phyloP scores from a whole-genome alignment of 2,329 filamentous ascomycete species.

The Diatrype stigma region DNA sequence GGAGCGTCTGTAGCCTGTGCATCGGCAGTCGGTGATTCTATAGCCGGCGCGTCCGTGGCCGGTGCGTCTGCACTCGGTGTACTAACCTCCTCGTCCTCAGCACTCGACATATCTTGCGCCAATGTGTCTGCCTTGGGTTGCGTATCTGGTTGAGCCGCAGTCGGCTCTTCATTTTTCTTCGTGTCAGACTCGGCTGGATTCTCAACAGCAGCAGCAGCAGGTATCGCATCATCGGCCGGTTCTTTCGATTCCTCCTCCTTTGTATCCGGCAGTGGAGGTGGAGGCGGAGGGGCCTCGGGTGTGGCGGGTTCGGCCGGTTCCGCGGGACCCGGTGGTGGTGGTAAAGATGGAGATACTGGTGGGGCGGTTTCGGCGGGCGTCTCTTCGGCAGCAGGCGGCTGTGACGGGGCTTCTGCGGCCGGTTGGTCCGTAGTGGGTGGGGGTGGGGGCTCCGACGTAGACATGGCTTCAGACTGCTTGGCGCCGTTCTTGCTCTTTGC shows the following conservation, averaged over 20 bases:
- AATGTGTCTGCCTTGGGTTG: conserved; percentile 4
- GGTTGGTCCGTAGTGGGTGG: neutral
- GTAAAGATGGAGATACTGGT: too few species aligned
- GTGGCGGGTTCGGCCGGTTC: conserved; percentile 2
- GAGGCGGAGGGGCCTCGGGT: neutral
- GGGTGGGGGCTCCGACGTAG: neutral
- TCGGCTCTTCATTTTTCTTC: conserved; percentile 6
- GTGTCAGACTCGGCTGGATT: conserved; percentile 3
- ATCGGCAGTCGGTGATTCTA: neutral
- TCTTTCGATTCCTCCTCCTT: neutral
- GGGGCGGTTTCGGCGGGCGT: conserved; percentile 1
- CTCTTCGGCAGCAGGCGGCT: conserved; percentile 5
- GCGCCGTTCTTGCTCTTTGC: conserved; percentile 11
- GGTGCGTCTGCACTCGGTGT: conserved; percentile 1
- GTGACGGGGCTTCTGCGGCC: conserved; percentile 3
- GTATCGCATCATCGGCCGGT: neutral
- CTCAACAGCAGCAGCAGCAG: conserved; percentile 1
- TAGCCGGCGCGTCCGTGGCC: neutral
- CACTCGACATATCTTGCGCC: conserved; percentile 4
- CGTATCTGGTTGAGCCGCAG: conserved; percentile 2
- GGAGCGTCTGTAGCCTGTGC: conserved; percentile 4
- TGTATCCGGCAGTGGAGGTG: neutral
- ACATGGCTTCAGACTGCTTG: conserved; percentile 2
- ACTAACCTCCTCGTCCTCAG: conserved; percentile 9
- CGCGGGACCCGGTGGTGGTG: conserved; percentile 2